Evolutionary conservation across 345 rosid genomes (phyloP), one percentile per base, ranked within the genome.

Genomic region (Sonneratia caseolaris): DNA sequence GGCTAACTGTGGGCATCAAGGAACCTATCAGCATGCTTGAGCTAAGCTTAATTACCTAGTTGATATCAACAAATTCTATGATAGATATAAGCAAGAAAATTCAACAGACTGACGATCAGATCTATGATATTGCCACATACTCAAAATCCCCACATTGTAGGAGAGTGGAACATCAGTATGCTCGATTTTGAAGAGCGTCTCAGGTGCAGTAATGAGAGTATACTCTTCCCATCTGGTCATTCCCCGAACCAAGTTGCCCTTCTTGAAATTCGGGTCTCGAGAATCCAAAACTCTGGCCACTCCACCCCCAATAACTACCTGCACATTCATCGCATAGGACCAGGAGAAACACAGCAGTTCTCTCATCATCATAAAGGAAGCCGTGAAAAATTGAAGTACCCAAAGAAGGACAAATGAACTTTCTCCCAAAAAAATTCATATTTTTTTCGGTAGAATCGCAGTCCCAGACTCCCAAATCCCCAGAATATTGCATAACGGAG

Each of bases 201-300:
- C 57, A 3, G 81, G 79, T 9, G 86, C 69, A 5, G 77, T 75
- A 43, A 85, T 57, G 51, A 84, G 73, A 68, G 81, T 85, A 18
- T 86, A 87, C 76, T 87, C 91, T 74, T 91, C 92, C 94, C 97
- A 89, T 12, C 83, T 75, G n/a, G 85, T 87, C 0, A 59, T 7
- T 2, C 89, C 97, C 88, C 88, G 86, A 12, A 89, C 82, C 12
- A 85, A 69, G 48, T 89, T 88, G 0, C 91, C 92, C 18, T 86
- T 76, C 51, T 81, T 75, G 79, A 78, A 87, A 55, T 83, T 77
- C 40, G 89, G 83, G 79, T 88, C 79, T 2, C 72, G 74, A 24
- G 92, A 88, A 37, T 82, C 89, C 59, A 88, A 22, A 43, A 88
- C 86, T 81, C 68, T 84, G 22, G 83, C 83, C 72, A 88, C 90